Base-by-base conservation (phyloP, 495 filamentous ascomycete species). In the Umbilicaria muhlenbergii region DNA sequence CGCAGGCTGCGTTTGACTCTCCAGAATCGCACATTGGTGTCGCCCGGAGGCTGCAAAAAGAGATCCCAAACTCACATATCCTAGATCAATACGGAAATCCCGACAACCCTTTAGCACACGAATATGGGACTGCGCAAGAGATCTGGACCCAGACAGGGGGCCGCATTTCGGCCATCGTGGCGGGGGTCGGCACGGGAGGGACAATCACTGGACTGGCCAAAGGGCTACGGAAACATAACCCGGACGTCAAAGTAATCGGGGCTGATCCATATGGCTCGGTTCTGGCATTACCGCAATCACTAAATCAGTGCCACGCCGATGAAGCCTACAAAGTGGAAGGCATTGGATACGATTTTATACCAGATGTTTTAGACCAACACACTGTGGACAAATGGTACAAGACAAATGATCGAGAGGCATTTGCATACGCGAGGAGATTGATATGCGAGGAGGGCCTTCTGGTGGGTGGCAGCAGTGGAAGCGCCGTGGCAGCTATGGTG, bases 11-110 rank as follows among this genome's bases (percentile, higher is more conserved):
- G 21, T 95, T 70, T 58, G 92, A 99, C 60, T 79, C 77, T 11
- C 91, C 91, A 32, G 92, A 99, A 68, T 87, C 81, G 16, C 92
- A 99, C 57, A 99, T 99, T 45, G 89, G 91, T 41, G 91, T 99
- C 32, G 91, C 91, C 11, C 73, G 73, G 47, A 77, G 88, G 31
- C 69, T 99, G 46, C 71, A 91, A 59, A 92, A 94, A 63, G 92
- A 96, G 68, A 79, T 96, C 36, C 92, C 92, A 8, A 93, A 95
- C 51, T 86, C 87, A 2, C 86, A 93, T 60, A 99, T 99, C 50
- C 63, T 99, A 44, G 91, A 99, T 57, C 91, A 99, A 61, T 99
- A 99, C 58, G 75, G 75, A 31, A 99, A 99, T 58, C 62, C 63
- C 39, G 80, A 95, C 58, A 99, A 99, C 59, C 91, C 91, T 34